Percentiles rank a stretch among this genome's conserved stretches.
phyloP scores from a whole-genome alignment of 2,329 filamentous ascomycete genomes.

The Hypoxylon sp. region DNA sequence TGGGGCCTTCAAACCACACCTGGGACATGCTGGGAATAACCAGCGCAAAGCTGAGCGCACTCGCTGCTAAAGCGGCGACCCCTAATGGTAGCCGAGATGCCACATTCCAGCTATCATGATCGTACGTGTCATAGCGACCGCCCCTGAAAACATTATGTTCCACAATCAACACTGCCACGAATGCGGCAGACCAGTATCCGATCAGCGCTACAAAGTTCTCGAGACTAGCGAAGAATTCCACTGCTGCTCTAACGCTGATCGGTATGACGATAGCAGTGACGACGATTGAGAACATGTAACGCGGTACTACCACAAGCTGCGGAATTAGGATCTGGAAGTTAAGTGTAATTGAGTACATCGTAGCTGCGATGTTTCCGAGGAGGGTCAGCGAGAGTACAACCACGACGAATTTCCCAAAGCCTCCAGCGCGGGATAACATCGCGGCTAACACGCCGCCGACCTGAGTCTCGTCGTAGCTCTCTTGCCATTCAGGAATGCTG shows the following conservation, averaged over 20 bases:
- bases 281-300: slow-evolving; percentile 70
- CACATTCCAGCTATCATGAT: slow-evolving; percentile 58
- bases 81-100: slow-evolving; percentile 58
- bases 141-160: slow-evolving; percentile 59
- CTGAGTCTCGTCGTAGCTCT: slow-evolving; percentile 66
- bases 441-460: slow-evolving; percentile 72
- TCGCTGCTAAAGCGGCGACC: slow-evolving; percentile 58
- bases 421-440: slow-evolving; percentile 71
- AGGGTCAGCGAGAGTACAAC: slow-evolving; percentile 71
- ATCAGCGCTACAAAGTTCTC: slow-evolving; percentile 71
- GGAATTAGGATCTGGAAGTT: slow-evolving; percentile 76
- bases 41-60: slow-evolving; percentile 59
- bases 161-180: slow-evolving; percentile 64
- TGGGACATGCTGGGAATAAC: slow-evolving; percentile 73
- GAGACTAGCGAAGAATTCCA: slow-evolving; percentile 70
- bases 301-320: slow-evolving; percentile 68
- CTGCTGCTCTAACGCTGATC: slow-evolving; percentile 69
- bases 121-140: slow-evolving; percentile 55
- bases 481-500: slow-evolving; percentile 68
- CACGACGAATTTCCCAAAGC: slow-evolving; percentile 74
- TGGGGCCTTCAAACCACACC: slow-evolving; percentile 73
- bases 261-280: slow-evolving; percentile 73
- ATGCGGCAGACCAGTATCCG: slow-evolving; percentile 72
- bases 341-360: slow-evolving; percentile 74
- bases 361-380: slow-evolving; percentile 72